Evolutionary conservation across 805 yeast species (phyloP), one percentile per base, ranked within the genome.

Genomic region (Candida nemodendra): DNA sequence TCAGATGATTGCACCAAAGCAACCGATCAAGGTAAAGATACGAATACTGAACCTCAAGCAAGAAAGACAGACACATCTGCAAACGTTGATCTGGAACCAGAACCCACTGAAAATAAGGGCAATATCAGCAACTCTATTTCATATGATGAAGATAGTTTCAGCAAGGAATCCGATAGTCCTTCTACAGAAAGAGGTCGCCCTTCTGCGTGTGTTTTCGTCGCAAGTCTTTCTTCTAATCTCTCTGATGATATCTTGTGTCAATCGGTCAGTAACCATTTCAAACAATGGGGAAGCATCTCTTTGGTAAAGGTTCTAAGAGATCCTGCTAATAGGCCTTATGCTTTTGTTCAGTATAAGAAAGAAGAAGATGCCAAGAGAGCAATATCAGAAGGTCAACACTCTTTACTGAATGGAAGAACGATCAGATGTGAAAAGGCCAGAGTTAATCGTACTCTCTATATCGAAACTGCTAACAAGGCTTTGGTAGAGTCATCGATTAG

Each of bases 381-480:
- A 1, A 72, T 88, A 36, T 61, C 57, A 14, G 69, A 70, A 42
- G 95, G 88, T 9, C 91, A 85, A 51, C 79, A 81, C 39, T 70
- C 87, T 5, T 59, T 68, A 5, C 61, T 89, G 32, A 79, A 85
- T 56, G 95, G 89, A 11, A 72, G 95, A 57, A 68, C 78, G 3
- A 76, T 91, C 30, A 74, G 97, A 39, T 86, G 95, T 63, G 97
- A 91, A 62, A 81, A 81, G 14, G 98, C 98, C 1, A 81, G 84
- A 53, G 96, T 90, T 31, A 91, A 90, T 61, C 72, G 97, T 47
- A 90, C 97, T 11, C 66, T 91, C 28, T 84, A 77, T 56, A 59
- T 88, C 30, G 56, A 56, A 38, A 62, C 79, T 1, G 60, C 68
- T 4, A 44, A 50, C 9, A 40, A 45, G 11, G 57, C 52, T 1